Evolutionary conservation across 2,329 filamentous ascomycete genomes (phyloP).

Genomic region (Colletotrichum spinosum): DNA sequence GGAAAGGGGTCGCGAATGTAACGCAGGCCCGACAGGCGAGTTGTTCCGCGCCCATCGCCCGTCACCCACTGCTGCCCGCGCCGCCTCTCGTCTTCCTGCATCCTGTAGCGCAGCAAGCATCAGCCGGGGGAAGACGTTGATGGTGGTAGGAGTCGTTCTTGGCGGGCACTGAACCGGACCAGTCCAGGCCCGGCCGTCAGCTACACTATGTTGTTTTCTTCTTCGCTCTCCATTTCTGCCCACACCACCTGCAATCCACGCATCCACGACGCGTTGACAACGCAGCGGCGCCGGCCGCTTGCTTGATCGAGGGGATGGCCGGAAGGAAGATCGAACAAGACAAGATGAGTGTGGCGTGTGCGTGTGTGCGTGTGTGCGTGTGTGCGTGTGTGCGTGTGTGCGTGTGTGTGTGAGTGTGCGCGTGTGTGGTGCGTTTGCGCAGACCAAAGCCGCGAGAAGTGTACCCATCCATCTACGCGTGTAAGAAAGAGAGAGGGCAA

Average conservation of each 20-base stretch:
- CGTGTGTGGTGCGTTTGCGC: too few relatives aligned
- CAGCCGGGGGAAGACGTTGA: conserved; percentile 2
- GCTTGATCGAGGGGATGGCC: conserved; percentile 28
- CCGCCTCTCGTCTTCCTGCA: too few relatives aligned
- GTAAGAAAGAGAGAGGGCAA: too few relatives aligned
- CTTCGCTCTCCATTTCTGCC: not conserved
- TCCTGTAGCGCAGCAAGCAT: conserved; percentile 8
- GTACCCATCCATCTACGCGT: too few relatives aligned
- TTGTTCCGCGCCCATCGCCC: conserved; percentile 30
- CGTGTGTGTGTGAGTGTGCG: not conserved
- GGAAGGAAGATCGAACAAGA: not conserved
- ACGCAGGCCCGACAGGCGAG: conserved; percentile 35
- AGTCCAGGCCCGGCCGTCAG: conserved; percentile 11
- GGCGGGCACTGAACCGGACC: conserved; percentile 16
- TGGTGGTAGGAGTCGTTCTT: conserved; percentile 2
- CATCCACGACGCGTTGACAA: conserved; percentile 10
- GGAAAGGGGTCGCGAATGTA: conserved; percentile 35
- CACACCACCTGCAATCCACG: not conserved
- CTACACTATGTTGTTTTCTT: conserved; percentile 1
- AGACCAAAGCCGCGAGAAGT: too few relatives aligned
- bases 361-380: not conserved
- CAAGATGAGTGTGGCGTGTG: too few relatives aligned
- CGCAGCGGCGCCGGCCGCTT: conserved; percentile 28
- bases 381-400: not conserved
- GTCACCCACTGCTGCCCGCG: conserved; percentile 11